Percentiles rank a stretch among this genome's conserved stretches.
phyloP scores from a whole-genome alignment of 2,329 filamentous ascomycete species.

The Calonectria pseudoreteaudii region DNA sequence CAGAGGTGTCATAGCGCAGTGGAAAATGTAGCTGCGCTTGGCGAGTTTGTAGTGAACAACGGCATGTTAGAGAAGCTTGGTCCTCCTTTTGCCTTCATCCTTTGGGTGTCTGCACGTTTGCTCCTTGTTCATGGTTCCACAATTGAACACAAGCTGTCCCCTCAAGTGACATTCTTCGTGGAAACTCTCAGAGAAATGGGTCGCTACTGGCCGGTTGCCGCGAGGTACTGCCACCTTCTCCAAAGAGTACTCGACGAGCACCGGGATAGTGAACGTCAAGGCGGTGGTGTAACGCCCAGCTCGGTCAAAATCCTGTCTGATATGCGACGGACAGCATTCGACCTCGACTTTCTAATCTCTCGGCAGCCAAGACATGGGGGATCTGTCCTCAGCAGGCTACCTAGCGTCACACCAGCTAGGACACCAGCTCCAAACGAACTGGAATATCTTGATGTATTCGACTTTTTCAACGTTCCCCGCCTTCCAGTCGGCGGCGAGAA shows the following conservation, averaged over 20 bases:
- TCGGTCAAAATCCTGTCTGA: conserved; percentile 90
- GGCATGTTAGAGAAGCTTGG: conserved; percentile 83
- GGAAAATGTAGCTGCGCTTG: conserved; percentile 82
- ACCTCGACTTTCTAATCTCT: conserved; percentile 90
- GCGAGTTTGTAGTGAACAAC: conserved; percentile 81
- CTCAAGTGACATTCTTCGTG: conserved; percentile 84
- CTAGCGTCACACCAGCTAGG: conserved; percentile 69
- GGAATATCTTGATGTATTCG: conserved; percentile 92
- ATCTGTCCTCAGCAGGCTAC: conserved; percentile 56
- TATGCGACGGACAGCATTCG: conserved; percentile 91
- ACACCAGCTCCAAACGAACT: conserved; percentile 84
- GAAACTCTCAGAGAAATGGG: conserved; percentile 86
- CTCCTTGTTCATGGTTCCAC: conserved; percentile 92
- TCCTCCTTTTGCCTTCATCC: conserved; percentile 89
- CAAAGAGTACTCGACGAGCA: conserved; percentile 89
- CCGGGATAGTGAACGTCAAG: conserved; percentile 79
- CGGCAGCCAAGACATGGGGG: conserved; percentile 73
- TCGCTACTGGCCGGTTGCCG: conserved; percentile 85
- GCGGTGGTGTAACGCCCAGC: conserved; percentile 81
- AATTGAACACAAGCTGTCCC: conserved; percentile 84
- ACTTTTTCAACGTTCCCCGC: conserved; percentile 92
- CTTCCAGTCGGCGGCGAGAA: conserved; percentile 64
- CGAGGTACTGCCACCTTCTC: conserved; percentile 82
- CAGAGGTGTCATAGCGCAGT: conserved; percentile 87
- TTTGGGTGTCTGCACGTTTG: conserved; percentile 91